Evolutionary conservation across 495 filamentous ascomycete species (phyloP).

Genomic region (Saxispiralis lemnorum): DNA sequence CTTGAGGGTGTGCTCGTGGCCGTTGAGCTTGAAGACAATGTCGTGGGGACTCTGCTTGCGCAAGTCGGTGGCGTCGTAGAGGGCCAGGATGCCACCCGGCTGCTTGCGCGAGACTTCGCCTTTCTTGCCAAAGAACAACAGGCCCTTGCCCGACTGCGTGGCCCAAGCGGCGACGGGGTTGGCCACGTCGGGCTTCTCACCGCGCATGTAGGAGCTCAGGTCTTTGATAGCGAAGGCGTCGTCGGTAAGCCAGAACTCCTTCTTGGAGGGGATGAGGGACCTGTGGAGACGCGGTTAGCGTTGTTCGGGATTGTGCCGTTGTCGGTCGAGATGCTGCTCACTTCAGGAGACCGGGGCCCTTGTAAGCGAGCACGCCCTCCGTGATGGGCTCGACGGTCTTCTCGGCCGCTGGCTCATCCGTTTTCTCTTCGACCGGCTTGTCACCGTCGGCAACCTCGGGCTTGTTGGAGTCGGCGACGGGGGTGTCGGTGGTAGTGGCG

Average conservation of each 20-base stretch:
- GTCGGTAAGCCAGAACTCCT: conserved; percentile 84
- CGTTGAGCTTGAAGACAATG: conserved; percentile 67
- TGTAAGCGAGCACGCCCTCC: conserved; percentile 69
- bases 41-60: conserved; percentile 53
- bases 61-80: conserved; percentile 57
- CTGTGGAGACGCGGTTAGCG: conserved; percentile 26
- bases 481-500: conserved; percentile 19
- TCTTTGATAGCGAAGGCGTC: conserved; percentile 62
- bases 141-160: conserved; percentile 82
- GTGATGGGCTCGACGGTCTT: conserved; percentile 44
- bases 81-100: conserved; percentile 10
- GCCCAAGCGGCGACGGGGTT: conserved; percentile 76
- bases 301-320: too few relatives aligned
- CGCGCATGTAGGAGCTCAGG: conserved; percentile 55
- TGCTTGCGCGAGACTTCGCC: conserved; percentile 25
- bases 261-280: conserved; percentile 50
- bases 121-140: conserved; percentile 82
- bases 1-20: conserved; percentile 84
- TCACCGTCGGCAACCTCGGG: conserved; percentile 14
- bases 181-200: conserved; percentile 69
- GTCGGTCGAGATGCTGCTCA: conserved; percentile 30
- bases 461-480: conserved; percentile 33
- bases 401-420: conserved; percentile 31
- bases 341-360: conserved; percentile 81
- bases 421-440: conserved; percentile 3